Base-by-base conservation (phyloP, 1,139 yeast genomes). In the Kodamaea fungicola region DNA sequence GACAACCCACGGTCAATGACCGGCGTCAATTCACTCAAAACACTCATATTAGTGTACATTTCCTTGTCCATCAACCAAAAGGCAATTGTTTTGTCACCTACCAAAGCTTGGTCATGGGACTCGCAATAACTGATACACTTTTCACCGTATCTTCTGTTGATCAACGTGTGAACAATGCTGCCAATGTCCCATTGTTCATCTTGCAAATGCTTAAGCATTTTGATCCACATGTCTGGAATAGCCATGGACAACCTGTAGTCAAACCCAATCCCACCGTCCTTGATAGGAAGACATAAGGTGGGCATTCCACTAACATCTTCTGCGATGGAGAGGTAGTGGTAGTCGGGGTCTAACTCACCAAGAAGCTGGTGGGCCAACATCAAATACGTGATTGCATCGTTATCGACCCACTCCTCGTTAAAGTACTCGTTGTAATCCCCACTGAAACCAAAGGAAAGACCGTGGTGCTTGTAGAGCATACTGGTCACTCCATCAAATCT, bases 301-400 rank as follows among this genome's bases (percentile, higher is more conserved):
- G 98, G 98, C 86, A 92, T 92, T 10, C 98, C 98, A 37, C 94
- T 83, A 34, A 92, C 98, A 59, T 92, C 98, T 61, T 92, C 98
- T 2, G 97, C 97, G 50, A 92, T 86, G 1, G 96, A 80, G 10
- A 85, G 76, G 47, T 85, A 80, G 39, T 69, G 67, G 29, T 78
- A 73, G 32, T 64, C 52, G 9, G 67, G 55, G 7, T 74, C 62
- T 47, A 82, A 64, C 47, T 78, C 74, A 32, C 67, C 71, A 47
- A 92, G 75, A 52, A 92, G 64, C 49, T 78, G 76, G 61, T 90
- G 94, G 9, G 97, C 97, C 44, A 92, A 64, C 83, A 89, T 89
- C 55, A 92, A 64, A 58, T 92, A 92, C 22, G 81, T 75, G 41
- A 92, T 71, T 4, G 96, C 96, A 55, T 90, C 97, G 45, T 78